Evolutionary conservation across 192 early-diverging fungal genomes (phyloP).

Genomic region (Rhizoclosmatium sp.): DNA sequence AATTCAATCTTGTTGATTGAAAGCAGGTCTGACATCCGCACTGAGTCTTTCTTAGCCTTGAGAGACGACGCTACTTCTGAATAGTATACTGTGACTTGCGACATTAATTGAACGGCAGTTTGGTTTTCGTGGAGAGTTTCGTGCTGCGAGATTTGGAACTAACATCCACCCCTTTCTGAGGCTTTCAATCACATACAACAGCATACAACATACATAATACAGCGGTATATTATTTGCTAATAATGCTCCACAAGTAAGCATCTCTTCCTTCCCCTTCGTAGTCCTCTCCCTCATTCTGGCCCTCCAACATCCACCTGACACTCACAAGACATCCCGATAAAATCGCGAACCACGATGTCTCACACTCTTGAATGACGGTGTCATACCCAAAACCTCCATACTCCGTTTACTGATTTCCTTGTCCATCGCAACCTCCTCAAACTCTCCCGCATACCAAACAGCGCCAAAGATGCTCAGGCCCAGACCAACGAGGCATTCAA

Average conservation of each 20-base stretch:
- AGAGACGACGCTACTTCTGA: background rate
- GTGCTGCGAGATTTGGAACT: too few species aligned
- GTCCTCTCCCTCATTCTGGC: too few species aligned
- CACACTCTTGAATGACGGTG: slow-evolving; percentile 16
- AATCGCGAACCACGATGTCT: background rate
- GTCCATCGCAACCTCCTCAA: slow-evolving; percentile 8
- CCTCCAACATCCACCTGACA: too few species aligned
- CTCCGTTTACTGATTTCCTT: slow-evolving; percentile 18
- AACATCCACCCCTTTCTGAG: too few species aligned
- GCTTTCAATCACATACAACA: too few species aligned
- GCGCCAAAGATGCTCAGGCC: background rate
- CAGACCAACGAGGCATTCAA: slow-evolving; percentile 13
- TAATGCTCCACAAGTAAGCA: too few species aligned
- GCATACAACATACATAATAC: too few species aligned
- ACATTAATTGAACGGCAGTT: too few species aligned
- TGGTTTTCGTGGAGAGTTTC: too few species aligned
- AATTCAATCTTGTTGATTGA: slow-evolving; percentile 29
- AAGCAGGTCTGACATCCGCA: slow-evolving; percentile 28
- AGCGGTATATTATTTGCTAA: too few species aligned
- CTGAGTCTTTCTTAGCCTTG: slow-evolving; percentile 27
- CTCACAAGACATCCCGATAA: background rate
- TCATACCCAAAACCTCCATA: slow-evolving; percentile 8
- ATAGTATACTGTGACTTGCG: slow-evolving; percentile 9
- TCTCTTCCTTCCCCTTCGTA: too few species aligned
- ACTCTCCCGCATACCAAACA: slow-evolving; percentile 5